Evolutionary conservation across 768 basidiomycete genomes (phyloP).

Genomic region (Auricularia heimuer): DNA sequence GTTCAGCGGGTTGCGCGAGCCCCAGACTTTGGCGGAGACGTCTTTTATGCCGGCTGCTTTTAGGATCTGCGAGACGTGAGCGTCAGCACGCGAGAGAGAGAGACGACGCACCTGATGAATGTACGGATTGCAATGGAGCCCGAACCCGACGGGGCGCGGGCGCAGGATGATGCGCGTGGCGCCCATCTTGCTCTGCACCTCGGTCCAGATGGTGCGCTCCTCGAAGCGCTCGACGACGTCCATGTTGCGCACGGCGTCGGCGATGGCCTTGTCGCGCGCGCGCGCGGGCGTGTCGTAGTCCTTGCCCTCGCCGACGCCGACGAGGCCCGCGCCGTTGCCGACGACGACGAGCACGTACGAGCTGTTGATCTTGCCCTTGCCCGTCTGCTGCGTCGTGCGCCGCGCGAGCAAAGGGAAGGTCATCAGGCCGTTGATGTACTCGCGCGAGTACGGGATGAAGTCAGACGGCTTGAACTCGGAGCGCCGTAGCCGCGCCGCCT

Average conservation of each 20-base stretch:
- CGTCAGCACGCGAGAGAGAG: background rate
- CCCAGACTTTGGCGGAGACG: constrained; percentile 90
- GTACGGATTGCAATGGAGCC: constrained; percentile 79
- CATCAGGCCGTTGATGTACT: constrained; percentile 16
- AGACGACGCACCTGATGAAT: constrained; percentile 41
- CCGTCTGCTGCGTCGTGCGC: constrained; percentile 78
- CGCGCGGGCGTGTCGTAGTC: constrained; percentile 38
- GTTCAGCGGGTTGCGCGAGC: constrained; percentile 75
- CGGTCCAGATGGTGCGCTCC: constrained; percentile 88
- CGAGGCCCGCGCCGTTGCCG: constrained; percentile 74
- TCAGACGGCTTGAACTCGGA: background rate
- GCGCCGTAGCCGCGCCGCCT: constrained; percentile 13
- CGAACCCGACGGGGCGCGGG: constrained; percentile 82
- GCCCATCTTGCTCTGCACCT: constrained; percentile 77
- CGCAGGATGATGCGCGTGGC: constrained; percentile 72
- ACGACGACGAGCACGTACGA: constrained; percentile 57
- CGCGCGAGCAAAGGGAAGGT: constrained; percentile 34
- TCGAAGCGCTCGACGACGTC: constrained; percentile 94
- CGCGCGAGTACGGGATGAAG: constrained; percentile 24
- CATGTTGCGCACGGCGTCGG: constrained; percentile 74
- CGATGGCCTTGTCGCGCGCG: constrained; percentile 49
- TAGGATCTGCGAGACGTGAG: constrained; percentile 38
- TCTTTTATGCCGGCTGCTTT: constrained; percentile 95
- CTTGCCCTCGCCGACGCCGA: constrained; percentile 78
- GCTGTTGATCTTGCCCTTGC: constrained; percentile 79